These are phyloP conservation scores for Wickerhamiella vanderwaltii DNA, from an alignment of 805 yeast genomes.

Conservation along the genomic window DNA sequence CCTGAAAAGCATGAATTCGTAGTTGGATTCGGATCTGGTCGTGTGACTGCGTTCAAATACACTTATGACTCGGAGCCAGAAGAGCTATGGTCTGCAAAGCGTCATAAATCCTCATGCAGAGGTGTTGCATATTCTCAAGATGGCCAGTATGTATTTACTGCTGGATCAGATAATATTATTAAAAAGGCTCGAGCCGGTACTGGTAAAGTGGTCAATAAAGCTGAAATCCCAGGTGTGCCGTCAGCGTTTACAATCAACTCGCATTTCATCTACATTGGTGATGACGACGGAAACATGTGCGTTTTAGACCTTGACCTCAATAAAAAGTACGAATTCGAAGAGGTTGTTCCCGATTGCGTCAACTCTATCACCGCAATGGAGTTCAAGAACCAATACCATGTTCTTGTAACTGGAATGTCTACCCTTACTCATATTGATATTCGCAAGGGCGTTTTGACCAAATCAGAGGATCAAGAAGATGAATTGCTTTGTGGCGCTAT, in stretches of 20 bases:
- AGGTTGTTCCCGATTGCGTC: slow-evolving; percentile 55
- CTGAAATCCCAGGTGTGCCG: slow-evolving; percentile 22
- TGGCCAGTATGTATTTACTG: slow-evolving; percentile 52
- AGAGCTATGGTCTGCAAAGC: slow-evolving; percentile 63
- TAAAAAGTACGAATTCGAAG: slow-evolving; percentile 37
- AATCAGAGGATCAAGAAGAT: slow-evolving; percentile 86
- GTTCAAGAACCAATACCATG: slow-evolving; percentile 63
- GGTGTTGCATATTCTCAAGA: slow-evolving; percentile 52
- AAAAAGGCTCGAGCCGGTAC: slow-evolving; percentile 60
- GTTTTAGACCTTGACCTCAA: slow-evolving; percentile 46
- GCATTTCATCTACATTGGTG: slow-evolving; percentile 33
- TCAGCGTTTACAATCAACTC: slow-evolving; percentile 25
- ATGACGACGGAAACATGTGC: slow-evolving; percentile 57
- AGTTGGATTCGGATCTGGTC: slow-evolving; percentile 75
- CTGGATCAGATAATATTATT: slow-evolving; percentile 69
- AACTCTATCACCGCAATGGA: slow-evolving; percentile 62
- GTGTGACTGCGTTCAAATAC: slow-evolving; percentile 50
- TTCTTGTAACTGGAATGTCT: slow-evolving; percentile 70
- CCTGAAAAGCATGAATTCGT: slow-evolving; percentile 55
- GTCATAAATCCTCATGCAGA: slow-evolving; percentile 85
- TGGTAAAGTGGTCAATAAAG: slow-evolving; percentile 63
- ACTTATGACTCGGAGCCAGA: slow-evolving; percentile 35
- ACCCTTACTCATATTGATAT: slow-evolving; percentile 68
- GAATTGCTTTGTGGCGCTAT: slow-evolving; percentile 70
- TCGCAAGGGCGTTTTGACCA: slow-evolving; percentile 51